Evolutionary conservation across 768 basidiomycete genomes (phyloP).

Genomic region (Pleurotus pulmonarius): DNA sequence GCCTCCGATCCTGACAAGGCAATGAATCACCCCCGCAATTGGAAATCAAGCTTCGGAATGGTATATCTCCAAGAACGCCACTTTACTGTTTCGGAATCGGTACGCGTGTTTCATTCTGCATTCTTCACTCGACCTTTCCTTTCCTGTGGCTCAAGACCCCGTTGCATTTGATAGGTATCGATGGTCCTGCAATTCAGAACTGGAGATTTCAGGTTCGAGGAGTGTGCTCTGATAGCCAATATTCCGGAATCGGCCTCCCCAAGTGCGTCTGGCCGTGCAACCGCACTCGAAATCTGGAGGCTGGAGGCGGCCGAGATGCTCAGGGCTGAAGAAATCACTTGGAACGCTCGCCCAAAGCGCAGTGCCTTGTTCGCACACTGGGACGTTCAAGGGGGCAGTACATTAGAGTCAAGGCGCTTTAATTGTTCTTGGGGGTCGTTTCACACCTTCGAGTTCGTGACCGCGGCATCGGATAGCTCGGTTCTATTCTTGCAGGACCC

Average conservation of each 20-base stretch:
- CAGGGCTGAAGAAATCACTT: not conserved
- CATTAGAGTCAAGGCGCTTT: not conserved
- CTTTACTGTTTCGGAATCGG: not conserved
- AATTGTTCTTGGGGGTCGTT: conserved; percentile 3
- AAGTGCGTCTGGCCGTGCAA: not conserved
- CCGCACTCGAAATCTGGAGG: conserved; percentile 2
- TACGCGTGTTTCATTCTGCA: not conserved
- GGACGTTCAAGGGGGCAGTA: not conserved
- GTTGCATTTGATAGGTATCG: not conserved
- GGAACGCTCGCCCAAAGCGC: not conserved
- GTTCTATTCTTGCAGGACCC: conserved; percentile 4
- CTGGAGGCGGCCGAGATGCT: not conserved
- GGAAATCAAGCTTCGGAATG: conserved; percentile 6
- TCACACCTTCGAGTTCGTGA: conserved; percentile 5
- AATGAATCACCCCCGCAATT: not conserved
- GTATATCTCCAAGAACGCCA: conserved; percentile 2
- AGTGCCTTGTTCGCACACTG: not conserved
- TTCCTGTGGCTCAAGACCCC: too few relatives aligned
- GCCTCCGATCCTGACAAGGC: conserved; percentile 2
- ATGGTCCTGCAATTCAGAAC: conserved; percentile 2
- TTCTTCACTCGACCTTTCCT: not conserved
- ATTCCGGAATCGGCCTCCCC: not conserved
- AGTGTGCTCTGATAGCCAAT: not conserved
- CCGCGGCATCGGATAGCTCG: not conserved
- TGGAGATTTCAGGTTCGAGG: conserved; percentile 5